phyloP scores from a whole-genome alignment of 768 basidiomycete genomes.

The Zangia roseola region DNA sequence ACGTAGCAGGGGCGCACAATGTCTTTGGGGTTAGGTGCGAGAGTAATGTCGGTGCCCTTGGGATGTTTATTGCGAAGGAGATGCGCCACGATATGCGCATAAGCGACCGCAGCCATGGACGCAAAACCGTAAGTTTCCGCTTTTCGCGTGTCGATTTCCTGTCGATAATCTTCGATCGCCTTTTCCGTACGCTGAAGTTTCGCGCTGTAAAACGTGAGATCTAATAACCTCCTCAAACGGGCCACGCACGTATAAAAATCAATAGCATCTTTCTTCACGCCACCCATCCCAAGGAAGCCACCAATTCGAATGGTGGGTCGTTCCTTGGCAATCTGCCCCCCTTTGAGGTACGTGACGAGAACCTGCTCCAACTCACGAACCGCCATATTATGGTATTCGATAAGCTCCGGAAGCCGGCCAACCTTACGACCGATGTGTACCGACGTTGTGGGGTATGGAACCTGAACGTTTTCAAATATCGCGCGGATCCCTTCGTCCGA shows the following conservation, averaged over 20 bases:
- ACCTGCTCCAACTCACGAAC: conserved; percentile 90
- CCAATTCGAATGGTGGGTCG: conserved; percentile 82
- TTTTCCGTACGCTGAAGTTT: conserved; percentile 63
- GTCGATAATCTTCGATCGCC: conserved; percentile 71
- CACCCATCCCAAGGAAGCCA: conserved; percentile 80
- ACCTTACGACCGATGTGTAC: conserved; percentile 88
- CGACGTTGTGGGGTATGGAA: conserved; percentile 89
- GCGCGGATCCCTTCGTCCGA: conserved; percentile 80
- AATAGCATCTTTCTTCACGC: conserved; percentile 85
- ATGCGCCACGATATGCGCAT: conserved; percentile 83
- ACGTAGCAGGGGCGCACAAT: conserved; percentile 49
- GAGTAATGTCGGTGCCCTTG: conserved; percentile 64
- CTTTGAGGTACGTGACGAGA: conserved; percentile 88
- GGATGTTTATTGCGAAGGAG: conserved; percentile 66
- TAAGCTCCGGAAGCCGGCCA: conserved; percentile 84
- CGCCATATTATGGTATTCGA: conserved; percentile 90
- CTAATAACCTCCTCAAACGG: neutral
- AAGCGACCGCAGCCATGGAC: conserved; percentile 84
- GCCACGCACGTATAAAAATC: conserved; percentile 83
- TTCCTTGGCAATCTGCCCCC: conserved; percentile 72
- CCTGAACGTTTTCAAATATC: conserved; percentile 69
- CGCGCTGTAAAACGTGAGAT: conserved; percentile 29
- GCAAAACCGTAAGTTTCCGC: conserved; percentile 92
- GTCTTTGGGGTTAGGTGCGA: conserved; percentile 89
- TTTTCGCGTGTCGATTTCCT: conserved; percentile 68